phyloP scores from a whole-genome alignment of 2,329 filamentous ascomycete genomes.

The Penicillium sp. region DNA sequence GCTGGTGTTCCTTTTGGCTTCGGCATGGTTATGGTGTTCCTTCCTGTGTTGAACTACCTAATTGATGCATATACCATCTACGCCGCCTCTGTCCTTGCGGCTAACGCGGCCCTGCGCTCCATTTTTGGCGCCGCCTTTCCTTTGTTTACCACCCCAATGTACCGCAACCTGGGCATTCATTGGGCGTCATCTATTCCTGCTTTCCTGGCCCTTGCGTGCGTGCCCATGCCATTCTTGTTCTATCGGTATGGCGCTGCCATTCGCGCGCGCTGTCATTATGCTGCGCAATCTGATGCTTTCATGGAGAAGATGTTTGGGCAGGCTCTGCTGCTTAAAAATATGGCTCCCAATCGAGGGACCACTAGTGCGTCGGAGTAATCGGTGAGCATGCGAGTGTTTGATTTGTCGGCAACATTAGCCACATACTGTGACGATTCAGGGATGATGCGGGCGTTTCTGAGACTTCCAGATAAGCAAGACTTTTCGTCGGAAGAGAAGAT shows the following conservation, averaged over 20 bases:
- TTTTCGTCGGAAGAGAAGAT: too few species aligned
- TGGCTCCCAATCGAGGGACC: too few species aligned
- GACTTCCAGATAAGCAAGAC: too few species aligned
- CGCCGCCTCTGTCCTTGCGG: slow-evolving; percentile 14
- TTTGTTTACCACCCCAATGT: slow-evolving; percentile 14
- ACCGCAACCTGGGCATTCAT: slow-evolving; percentile 14
- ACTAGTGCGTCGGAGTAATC: too few species aligned
- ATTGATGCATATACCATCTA: slow-evolving; percentile 18
- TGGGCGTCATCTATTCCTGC: slow-evolving; percentile 16
- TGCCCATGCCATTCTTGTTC: slow-evolving; percentile 15
- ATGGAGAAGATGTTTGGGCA: slow-evolving; percentile 6
- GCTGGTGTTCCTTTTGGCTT: slow-evolving; percentile 55
- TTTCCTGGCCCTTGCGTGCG: slow-evolving; percentile 12
- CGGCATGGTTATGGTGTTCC: slow-evolving; percentile 47
- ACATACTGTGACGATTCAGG: too few species aligned
- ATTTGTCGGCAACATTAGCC: too few species aligned
- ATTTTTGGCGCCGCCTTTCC: slow-evolving; percentile 13
- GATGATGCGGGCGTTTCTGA: too few species aligned
- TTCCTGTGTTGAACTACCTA: slow-evolving; percentile 23
- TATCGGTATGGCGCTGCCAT: slow-evolving; percentile 11
- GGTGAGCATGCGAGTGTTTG: too few species aligned
- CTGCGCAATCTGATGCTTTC: slow-evolving; percentile 6
- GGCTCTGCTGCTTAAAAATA: too few species aligned
- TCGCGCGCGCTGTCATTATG: slow-evolving; percentile 8
- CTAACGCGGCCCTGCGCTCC: slow-evolving; percentile 9